Percentiles rank a stretch among this genome's conserved stretches.
Evolutionary conservation across 2,329 filamentous ascomycete genomes (phyloP).

Genomic region (Calonectria multiphialidica): DNA sequence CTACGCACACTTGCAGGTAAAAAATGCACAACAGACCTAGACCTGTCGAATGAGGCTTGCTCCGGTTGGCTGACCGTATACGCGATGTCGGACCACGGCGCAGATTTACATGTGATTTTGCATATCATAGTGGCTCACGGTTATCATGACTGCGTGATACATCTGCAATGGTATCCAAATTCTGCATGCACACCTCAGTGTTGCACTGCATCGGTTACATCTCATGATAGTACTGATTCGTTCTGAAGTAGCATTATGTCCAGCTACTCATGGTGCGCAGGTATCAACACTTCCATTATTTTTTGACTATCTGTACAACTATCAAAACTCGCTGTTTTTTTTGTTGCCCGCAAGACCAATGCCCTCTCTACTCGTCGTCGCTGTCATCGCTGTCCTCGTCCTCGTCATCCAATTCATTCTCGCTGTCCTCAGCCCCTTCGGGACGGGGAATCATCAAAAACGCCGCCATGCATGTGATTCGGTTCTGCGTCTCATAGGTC

Average conservation of each 20-base stretch:
- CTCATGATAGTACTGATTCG: neutral
- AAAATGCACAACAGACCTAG: conserved; percentile 21
- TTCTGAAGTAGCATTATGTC: too few relatives aligned
- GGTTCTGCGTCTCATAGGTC: conserved; percentile 85
- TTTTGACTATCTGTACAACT: neutral
- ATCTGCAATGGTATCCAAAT: neutral
- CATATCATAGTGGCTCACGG: neutral
- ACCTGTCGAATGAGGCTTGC: conserved; percentile 11
- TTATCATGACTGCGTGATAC: conserved; percentile 15
- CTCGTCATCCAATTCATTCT: conserved; percentile 61
- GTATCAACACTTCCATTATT: conserved; percentile 4
- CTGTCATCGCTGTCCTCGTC: conserved; percentile 54
- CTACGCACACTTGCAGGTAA: conserved; percentile 20
- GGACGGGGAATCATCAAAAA: conserved; percentile 85
- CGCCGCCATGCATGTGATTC: conserved; percentile 88
- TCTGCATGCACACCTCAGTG: neutral
- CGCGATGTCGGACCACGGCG: conserved; percentile 12
- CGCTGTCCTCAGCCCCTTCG: conserved; percentile 71
- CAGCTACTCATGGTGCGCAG: neutral
- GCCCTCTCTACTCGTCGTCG: conserved; percentile 44
- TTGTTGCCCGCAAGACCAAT: neutral
- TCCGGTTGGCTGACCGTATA: conserved; percentile 9
- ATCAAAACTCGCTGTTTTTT: neutral
- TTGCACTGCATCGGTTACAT: neutral
- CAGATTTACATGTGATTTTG: conserved; percentile 40